Conservation (phyloP, 345 rosid species). For the Cardamine chenopodiifolia region DNA sequence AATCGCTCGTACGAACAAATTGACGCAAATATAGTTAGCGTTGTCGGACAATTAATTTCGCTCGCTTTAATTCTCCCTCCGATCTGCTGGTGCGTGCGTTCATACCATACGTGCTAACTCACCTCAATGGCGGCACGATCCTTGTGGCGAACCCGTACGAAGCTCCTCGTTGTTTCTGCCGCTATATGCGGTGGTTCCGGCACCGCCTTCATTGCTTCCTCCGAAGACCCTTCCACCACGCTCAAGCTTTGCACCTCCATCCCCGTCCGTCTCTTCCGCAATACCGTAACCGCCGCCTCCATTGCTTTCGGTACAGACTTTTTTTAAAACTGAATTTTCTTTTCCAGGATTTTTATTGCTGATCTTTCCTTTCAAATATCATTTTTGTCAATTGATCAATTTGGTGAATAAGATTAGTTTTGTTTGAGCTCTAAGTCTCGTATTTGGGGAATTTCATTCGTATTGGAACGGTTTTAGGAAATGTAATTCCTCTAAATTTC, state of each 20-base stretch:
- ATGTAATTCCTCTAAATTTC: background rate
- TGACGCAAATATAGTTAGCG: background rate
- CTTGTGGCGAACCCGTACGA: conserved; percentile 62
- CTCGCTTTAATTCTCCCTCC: conserved; percentile 3
- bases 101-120: conserved; percentile 10
- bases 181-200: conserved; percentile 68
- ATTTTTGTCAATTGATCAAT: background rate
- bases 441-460: background rate
- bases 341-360: background rate
- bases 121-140: conserved; percentile 67
- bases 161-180: conserved; percentile 58
- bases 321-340: too few species aligned
- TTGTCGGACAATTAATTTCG: conserved; percentile 20
- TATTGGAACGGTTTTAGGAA: background rate
- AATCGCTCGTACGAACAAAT: background rate
- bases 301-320: conserved; percentile 88
- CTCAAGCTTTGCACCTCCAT: conserved; percentile 80
- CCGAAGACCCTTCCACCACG: conserved; percentile 71
- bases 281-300: conserved; percentile 77
- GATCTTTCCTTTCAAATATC: background rate
- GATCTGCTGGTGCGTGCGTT: conserved; percentile 10
- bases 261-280: conserved; percentile 72
- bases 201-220: conserved; percentile 61
- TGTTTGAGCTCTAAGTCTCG: background rate
- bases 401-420: conserved; percentile 7